Conservation (phyloP, 352 stramenopile genomes). For the Phytophthora nicotianae region DNA sequence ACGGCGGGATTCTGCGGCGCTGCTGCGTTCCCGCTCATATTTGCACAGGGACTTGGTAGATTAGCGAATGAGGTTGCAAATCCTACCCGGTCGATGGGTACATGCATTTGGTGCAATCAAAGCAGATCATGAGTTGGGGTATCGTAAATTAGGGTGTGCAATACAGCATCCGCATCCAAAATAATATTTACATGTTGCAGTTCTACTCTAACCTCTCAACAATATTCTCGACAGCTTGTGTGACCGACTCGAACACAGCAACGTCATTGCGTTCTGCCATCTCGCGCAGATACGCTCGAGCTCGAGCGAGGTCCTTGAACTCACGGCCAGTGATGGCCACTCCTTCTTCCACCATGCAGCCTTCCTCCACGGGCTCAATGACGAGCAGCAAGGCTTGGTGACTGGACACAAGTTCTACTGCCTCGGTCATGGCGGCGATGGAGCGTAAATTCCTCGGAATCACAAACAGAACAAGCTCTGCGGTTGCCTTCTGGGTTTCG, state of each 20-base stretch:
- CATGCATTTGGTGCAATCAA: conserved; percentile 9
- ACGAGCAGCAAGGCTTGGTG: conserved; percentile 77
- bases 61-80: conserved; percentile 8
- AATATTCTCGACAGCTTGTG: conserved; percentile 65
- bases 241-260: conserved; percentile 72
- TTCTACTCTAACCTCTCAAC: conserved; percentile 55
- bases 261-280: conserved; percentile 85
- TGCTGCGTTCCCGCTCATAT: conserved; percentile 17
- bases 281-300: conserved; percentile 82
- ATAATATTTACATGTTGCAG: conserved; percentile 12
- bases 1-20: neutral
- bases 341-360: conserved; percentile 62
- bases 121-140: no score
- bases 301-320: conserved; percentile 82
- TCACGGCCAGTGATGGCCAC: conserved; percentile 57
- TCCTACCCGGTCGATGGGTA: conserved; percentile 16
- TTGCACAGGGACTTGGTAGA: conserved; percentile 7
- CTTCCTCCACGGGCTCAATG: conserved; percentile 73
- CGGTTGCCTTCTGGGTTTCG: conserved; percentile 61
- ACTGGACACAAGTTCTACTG: conserved; percentile 76
- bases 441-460: conserved; percentile 75
- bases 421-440: conserved; percentile 86
- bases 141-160: neutral
- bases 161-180: no score
- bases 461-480: conserved; percentile 86